A percentile compares a stretch with the other conserved stretches of the same genome.
Conservation (phyloP, 768 basidiomycete genomes). For the Auriculariales sp. region DNA sequence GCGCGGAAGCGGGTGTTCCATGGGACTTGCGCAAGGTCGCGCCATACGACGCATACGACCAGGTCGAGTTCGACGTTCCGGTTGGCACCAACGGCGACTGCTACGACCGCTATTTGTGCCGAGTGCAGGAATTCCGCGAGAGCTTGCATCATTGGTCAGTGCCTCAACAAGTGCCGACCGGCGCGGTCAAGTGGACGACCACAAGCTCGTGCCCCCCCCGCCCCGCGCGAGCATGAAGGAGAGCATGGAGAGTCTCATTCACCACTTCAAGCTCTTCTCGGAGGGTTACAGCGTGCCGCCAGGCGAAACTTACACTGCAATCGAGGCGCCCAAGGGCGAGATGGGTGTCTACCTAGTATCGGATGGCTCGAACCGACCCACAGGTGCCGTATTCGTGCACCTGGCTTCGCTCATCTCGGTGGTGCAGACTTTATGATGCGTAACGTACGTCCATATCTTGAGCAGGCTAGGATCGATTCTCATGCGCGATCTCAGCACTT, state of each 20-base stretch:
- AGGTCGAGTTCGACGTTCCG: slow-evolving; percentile 98
- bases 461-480: slow-evolving; percentile 3
- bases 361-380: slow-evolving; percentile 97
- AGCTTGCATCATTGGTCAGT: slow-evolving; percentile 79
- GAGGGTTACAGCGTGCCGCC: slow-evolving; percentile 96
- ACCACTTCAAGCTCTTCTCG: slow-evolving; percentile 98
- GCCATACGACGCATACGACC: slow-evolving; percentile 94
- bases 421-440: slow-evolving; percentile 98
- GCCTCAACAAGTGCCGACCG: slow-evolving; percentile 90
- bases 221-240: slow-evolving; percentile 98
- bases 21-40: slow-evolving; percentile 90
- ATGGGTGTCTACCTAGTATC: slow-evolving; percentile 98
- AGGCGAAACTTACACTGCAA: slow-evolving; percentile 85
- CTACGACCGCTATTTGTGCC: slow-evolving; percentile 93
- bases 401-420: slow-evolving; percentile 90
- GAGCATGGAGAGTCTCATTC: slow-evolving; percentile 94
- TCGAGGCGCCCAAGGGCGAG: slow-evolving; percentile 97
- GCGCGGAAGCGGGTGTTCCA: slow-evolving; percentile 77
- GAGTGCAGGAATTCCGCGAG: slow-evolving; percentile 97
- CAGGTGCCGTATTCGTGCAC: slow-evolving; percentile 92
- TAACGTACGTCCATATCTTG: slow-evolving; percentile 36
- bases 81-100: slow-evolving; percentile 95
- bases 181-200: slow-evolving; percentile 91
- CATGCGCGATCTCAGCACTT: slow-evolving; percentile 40
- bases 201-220: slow-evolving; percentile 93